Base-by-base conservation (phyloP, 1,284 basidiomycete genomes). In the Tremellales sp. region DNA sequence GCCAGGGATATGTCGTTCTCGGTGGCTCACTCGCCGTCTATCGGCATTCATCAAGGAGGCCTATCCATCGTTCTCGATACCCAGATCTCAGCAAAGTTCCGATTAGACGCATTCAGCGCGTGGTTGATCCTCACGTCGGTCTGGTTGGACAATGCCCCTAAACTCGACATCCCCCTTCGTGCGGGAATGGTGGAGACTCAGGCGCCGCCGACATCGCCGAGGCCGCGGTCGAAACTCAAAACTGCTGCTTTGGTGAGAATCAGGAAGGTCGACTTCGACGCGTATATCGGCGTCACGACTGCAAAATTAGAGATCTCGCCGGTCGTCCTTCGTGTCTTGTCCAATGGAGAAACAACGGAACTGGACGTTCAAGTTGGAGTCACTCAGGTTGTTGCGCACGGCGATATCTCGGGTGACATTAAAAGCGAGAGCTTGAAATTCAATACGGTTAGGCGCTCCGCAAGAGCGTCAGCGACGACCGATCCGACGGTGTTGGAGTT, bases 351-450 rank as follows among this genome's bases (percentile, higher is more conserved):
- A 36, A 51, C 53, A 24, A 60, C 65, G 4, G 58, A 65, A 19
- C 40, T 89, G 3, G 83, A 82, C 12, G 57, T 91, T 1, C 78
- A 78, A 22, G 78, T 91, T n/a, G 78, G 76, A 10, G 75, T 81
- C 25, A 76, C 88, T 21, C 70, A 78, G 24, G 75, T 89, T 27
- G 58, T 71, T 4, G 87, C 86, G 0, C 77, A 77, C 43, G 87
- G 89, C 5, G 86, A 87, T 49, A 73, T 93, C 9, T 82, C 86
- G 0, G 89, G 89, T 2, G 74, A 79, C 46, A 73, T 82, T 18
- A 72, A 74, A 26, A 82, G 89, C 31, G 81, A 86, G 4, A 77
- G 82, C 51, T 84, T 86, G 61, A 75, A 81, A 16, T 91, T 93
- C 74, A 79, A 82, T 48, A 90, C 89, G 0, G 74, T 79, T 22